These are phyloP conservation scores for Aspergillus pseudoglaucus DNA, from an alignment of 2,329 filamentous ascomycete genomes.

Conservation along the genomic window DNA sequence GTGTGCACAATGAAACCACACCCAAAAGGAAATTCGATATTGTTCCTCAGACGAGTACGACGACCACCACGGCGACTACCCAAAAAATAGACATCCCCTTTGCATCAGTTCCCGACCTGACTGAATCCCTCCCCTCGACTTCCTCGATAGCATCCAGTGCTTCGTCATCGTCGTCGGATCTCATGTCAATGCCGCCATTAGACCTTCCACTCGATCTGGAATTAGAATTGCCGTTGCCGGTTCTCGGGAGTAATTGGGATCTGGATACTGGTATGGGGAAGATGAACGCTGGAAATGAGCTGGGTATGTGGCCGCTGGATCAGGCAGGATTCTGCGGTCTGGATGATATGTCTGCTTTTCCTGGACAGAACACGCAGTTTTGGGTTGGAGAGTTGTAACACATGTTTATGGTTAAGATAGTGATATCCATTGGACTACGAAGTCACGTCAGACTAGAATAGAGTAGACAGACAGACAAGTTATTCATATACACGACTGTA, in stretches of 20 bases:
- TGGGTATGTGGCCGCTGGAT: not conserved
- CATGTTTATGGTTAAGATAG: not conserved
- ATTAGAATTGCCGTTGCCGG: not conserved
- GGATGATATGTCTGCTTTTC: not conserved
- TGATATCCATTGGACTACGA: slow-evolving; percentile 1
- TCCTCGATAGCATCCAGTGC: slow-evolving; percentile 1
- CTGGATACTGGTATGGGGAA: not conserved
- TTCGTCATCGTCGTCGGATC: not conserved
- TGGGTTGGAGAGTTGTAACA: not conserved
- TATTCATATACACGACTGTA: not conserved
- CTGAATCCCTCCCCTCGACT: too few species aligned
- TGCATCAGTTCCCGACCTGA: too few species aligned
- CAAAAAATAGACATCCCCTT: too few species aligned
- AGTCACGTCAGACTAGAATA: not conserved
- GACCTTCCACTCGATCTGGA: not conserved
- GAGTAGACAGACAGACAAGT: not conserved
- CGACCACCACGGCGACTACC: too few species aligned
- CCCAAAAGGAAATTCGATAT: too few species aligned
- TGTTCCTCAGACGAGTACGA: too few species aligned
- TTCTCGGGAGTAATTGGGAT: too few species aligned
- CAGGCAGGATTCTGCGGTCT: not conserved
- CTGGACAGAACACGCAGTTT: not conserved
- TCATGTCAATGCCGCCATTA: not conserved
- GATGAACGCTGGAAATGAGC: not conserved
- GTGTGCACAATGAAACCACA: too few species aligned